Evolutionary conservation across 352 stramenopile species (phyloP).

Genomic region (Discostella stelligera): DNA sequence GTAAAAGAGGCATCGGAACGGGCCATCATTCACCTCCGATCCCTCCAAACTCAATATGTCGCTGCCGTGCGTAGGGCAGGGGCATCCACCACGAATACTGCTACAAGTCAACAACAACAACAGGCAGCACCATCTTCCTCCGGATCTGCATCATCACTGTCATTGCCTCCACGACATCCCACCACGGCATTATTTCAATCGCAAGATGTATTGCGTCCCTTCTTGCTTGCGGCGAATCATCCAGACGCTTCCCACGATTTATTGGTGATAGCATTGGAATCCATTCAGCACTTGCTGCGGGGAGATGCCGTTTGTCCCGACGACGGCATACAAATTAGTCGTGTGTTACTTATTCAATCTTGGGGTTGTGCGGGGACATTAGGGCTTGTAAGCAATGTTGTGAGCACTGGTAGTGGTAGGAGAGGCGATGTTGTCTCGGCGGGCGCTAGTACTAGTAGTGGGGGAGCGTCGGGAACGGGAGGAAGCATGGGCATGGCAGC

Average conservation of each 20-base stretch:
- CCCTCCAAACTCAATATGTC: slow-evolving; percentile 93
- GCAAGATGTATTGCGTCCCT: slow-evolving; percentile 93
- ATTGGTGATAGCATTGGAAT: slow-evolving; percentile 90
- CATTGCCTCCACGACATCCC: slow-evolving; percentile 71
- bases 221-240: slow-evolving; percentile 96
- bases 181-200: slow-evolving; percentile 90
- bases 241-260: slow-evolving; percentile 92
- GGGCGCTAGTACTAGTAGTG: background rate
- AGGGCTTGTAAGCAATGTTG: slow-evolving; percentile 11
- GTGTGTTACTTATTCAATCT: slow-evolving; percentile 94
- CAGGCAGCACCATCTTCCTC: slow-evolving; percentile 25
- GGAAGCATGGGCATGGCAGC: slow-evolving; percentile 30
- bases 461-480: background rate
- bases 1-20: slow-evolving; percentile 94
- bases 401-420: slow-evolving; percentile 4
- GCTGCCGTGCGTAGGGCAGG: slow-evolving; percentile 79
- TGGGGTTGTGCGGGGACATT: slow-evolving; percentile 52
- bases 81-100: slow-evolving; percentile 28
- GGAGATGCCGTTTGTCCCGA: slow-evolving; percentile 92
- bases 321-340: slow-evolving; percentile 92
- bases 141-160: background rate
- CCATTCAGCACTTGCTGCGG: slow-evolving; percentile 92
- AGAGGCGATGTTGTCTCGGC: background rate
- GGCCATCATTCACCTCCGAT: slow-evolving; percentile 90
- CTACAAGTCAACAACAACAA: slow-evolving; percentile 1